Conservation (phyloP, 192 early-diverging fungal species). For the Backusella sp. region DNA sequence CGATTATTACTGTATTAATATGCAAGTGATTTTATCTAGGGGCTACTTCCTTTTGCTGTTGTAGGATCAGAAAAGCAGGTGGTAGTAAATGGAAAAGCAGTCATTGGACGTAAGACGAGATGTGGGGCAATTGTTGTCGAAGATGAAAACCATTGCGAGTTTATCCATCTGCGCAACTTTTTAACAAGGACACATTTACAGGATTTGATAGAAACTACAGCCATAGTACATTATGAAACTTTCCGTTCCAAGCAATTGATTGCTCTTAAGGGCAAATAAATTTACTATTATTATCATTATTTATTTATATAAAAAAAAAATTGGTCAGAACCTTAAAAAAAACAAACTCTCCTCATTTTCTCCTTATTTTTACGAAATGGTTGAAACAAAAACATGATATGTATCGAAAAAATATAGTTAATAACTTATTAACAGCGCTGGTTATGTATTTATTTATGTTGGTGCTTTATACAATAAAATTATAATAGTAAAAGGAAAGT, state of each 20-base stretch:
- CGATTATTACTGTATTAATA: not conserved
- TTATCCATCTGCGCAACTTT: constrained; percentile 91
- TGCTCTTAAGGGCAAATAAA: constrained; percentile 13
- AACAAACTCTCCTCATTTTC: not conserved
- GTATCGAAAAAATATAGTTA: not conserved
- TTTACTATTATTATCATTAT: not conserved
- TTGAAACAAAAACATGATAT: not conserved
- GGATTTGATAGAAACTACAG: constrained; percentile 94
- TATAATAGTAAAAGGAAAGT: not conserved
- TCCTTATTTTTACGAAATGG: constrained; percentile 2
- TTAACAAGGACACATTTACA: constrained; percentile 88
- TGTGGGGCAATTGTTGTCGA: constrained; percentile 84
- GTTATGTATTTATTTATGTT: not conserved
- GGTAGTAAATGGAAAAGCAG: constrained; percentile 80
- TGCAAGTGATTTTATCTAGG: constrained; percentile 34
- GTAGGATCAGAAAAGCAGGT: constrained; percentile 92
- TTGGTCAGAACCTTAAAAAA: not conserved
- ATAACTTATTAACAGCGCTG: not conserved
- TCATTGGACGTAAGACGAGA: constrained; percentile 84
- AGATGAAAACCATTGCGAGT: constrained; percentile 93
- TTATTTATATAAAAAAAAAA: not conserved
- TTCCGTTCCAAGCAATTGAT: constrained; percentile 82
- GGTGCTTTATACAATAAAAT: not conserved
- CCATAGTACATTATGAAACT: constrained; percentile 91
- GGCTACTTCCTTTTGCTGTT: constrained; percentile 91